phyloP scores from a whole-genome alignment of 257 asterid species.

The Linderniella brevidens region DNA sequence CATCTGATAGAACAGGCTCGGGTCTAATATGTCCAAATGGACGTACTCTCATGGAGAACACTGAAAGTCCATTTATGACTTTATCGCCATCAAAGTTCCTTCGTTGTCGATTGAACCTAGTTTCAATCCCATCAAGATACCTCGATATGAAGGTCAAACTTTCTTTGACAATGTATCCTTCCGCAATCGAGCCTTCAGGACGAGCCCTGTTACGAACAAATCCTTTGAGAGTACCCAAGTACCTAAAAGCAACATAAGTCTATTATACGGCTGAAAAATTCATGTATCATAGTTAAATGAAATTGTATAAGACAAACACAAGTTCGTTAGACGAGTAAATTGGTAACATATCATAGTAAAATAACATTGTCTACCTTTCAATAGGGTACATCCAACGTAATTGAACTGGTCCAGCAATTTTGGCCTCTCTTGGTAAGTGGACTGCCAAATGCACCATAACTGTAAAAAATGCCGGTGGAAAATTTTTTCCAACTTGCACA shows the following conservation, averaged over 20 bases:
- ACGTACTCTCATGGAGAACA: slow-evolving; percentile 1
- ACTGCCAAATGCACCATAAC: slow-evolving; percentile 9
- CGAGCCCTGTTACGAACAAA: background rate
- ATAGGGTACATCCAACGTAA: slow-evolving; percentile 5
- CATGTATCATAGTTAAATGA: too few relatives aligned
- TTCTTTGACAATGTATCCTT: slow-evolving; percentile 3
- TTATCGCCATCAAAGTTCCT: slow-evolving; percentile 1
- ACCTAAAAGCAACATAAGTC: background rate
- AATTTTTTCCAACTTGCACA: slow-evolving; percentile 8
- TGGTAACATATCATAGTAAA: too few relatives aligned
- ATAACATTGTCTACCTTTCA: background rate
- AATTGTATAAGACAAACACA: too few relatives aligned
- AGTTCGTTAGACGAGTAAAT: too few relatives aligned
- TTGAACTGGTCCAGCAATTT: background rate
- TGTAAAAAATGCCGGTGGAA: slow-evolving; percentile 1
- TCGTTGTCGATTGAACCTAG: background rate
- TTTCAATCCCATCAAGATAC: slow-evolving; percentile 1
- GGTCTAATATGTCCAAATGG: slow-evolving; percentile 2
- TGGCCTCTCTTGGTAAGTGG: slow-evolving; percentile 7
- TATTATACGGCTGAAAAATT: too few relatives aligned
- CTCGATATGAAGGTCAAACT: background rate
- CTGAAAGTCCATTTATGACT: background rate
- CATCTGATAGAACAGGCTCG: background rate
- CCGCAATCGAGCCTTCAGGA: background rate
- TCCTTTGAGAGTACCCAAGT: slow-evolving; percentile 3